Base-by-base conservation (phyloP, 2,329 filamentous ascomycete genomes). In the Colletotrichum ledebouriae region DNA sequence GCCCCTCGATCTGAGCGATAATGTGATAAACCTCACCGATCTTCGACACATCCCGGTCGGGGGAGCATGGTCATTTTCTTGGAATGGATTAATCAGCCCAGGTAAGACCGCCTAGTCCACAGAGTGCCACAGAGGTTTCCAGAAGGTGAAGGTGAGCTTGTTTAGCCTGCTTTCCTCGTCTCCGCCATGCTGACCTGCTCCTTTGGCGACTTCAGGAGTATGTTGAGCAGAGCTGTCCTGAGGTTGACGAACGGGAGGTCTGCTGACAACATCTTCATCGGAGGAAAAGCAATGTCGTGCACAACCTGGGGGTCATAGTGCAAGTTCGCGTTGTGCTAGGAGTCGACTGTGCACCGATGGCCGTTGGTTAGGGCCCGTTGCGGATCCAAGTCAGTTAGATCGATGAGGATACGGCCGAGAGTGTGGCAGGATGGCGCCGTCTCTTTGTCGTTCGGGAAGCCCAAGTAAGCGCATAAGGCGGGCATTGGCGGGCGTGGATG, bases 321-420 rank as follows among this genome's bases (percentile, higher is more conserved):
- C 29, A 20, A 56, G 25, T 10, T 56, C 25, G 55, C 55, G 13
- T 17, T 42, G 25, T 12, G 41, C 61, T 68, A 59, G 20, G 49
- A 59, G 61, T 34, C 55, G 49, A 53, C 47, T 55, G 33, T 65
- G 65, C 41, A 59, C 56, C 33, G 39, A 42, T 55, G 47, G 61
- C 61, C 65, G 65, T 68, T 68, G 65, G 44, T 42, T 49, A 68
- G 47, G 65, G 49, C 65, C 61, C 65, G 55, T 68, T 68, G 42
- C 42, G 61, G 47, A 49, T 33, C 37, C 49, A 22, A 56, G 33
- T 41, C 34, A 12, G 47, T 58, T 68, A 65, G 65, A 22, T 50
- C 49, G 34, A 33, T 65, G 50, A 65, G 61, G 47, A 68, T 68
- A 68, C 65, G 65, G 65, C 65, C 65, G 65, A 59, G 41, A 68